These are phyloP conservation scores for Aspergillus ostianus DNA, from an alignment of 495 filamentous ascomycete species.

Conservation along the genomic window DNA sequence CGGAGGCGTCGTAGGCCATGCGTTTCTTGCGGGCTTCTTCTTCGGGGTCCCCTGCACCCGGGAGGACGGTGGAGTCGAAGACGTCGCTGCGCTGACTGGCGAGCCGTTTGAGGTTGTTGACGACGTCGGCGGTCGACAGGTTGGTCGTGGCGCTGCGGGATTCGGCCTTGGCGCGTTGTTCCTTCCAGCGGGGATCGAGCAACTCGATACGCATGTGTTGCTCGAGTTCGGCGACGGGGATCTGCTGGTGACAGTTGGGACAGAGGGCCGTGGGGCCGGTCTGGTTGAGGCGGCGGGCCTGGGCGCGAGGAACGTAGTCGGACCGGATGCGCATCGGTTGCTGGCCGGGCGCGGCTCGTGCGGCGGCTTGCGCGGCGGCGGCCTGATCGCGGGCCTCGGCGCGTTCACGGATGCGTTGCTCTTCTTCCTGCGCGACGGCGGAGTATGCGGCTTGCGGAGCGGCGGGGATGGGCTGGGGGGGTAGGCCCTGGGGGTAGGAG, in stretches of 20 bases:
- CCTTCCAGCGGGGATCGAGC: slow-evolving; percentile 93
- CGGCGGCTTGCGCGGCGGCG: slow-evolving; percentile 75
- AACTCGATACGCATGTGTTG: slow-evolving; percentile 96
- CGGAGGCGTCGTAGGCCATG: slow-evolving; percentile 50
- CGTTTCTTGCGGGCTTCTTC: slow-evolving; percentile 76
- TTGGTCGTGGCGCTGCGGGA: slow-evolving; percentile 84
- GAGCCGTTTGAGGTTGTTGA: slow-evolving; percentile 93
- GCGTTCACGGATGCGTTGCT: slow-evolving; percentile 63
- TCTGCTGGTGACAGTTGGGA: slow-evolving; percentile 90
- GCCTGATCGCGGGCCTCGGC: slow-evolving; percentile 67
- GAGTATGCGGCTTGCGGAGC: slow-evolving; percentile 2
- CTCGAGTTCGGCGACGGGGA: slow-evolving; percentile 81
- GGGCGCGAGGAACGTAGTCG: slow-evolving; percentile 86
- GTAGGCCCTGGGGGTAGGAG: slow-evolving; percentile 36
- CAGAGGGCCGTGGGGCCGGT: slow-evolving; percentile 72
- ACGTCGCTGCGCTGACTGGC: slow-evolving; percentile 89
- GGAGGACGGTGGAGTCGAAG: slow-evolving; percentile 62
- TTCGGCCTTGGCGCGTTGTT: slow-evolving; percentile 86
- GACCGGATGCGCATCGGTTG: slow-evolving; percentile 86
- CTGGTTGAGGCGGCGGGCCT: slow-evolving; percentile 61
- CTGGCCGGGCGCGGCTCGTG: slow-evolving; percentile 60
- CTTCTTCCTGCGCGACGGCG: slow-evolving; percentile 59
- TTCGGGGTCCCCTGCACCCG: slow-evolving; percentile 44
- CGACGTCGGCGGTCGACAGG: slow-evolving; percentile 80
- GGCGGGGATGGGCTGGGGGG: slow-evolving; percentile 27